Evolutionary conservation across 2,329 filamentous ascomycete species (phyloP), one percentile per base, ranked within the genome.

Genomic region (Aspergillus sp.): DNA sequence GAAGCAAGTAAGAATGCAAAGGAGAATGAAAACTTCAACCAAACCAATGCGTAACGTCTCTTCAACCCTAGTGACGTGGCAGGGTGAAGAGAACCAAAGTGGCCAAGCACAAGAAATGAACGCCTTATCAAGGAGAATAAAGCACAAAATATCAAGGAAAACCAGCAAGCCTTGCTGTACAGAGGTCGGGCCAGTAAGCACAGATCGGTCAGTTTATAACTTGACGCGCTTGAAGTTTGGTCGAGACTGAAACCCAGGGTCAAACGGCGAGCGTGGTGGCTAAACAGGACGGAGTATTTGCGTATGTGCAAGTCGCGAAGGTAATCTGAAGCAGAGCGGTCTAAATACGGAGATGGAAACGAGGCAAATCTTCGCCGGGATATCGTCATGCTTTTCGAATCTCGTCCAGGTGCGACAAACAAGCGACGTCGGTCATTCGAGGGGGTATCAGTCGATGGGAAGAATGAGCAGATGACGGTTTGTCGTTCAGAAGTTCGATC

Each of bases 41-140:
- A 57, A 64, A 59, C 58, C 44, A 54, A 54, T 57, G 59, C 64
- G 64, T 64, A 66, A 72, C 58, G 60, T 69, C 65, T 68, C 71
- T 68, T 69, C 64, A 61, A 61, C 76, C 75, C 75, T 78, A 77
- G 75, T 70, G 62, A 73, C 76, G 67, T 78, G 66, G 67, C 75
- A 78, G 75, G 73, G 75, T 55, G 62, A 66, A 71, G 64, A 68
- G 58, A 49, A 68, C 65, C 61, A 68, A 65, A 56, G 63, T 66
- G 67, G 67, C 67, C 68, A 68, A 66, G 65, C 62, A 68, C 66
- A 49, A 66, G 66, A 70, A 68, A 64, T 41, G 63, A 72, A 74
- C 70, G 71, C 71, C 68, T 68, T 47, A 58, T 57, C 58, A 54
- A 60, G 11, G 54, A 54, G 54, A 44, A 39, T 58, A 48, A 61